Base-by-base conservation (phyloP, 257 asterid genomes). In the Avicennia marina region DNA sequence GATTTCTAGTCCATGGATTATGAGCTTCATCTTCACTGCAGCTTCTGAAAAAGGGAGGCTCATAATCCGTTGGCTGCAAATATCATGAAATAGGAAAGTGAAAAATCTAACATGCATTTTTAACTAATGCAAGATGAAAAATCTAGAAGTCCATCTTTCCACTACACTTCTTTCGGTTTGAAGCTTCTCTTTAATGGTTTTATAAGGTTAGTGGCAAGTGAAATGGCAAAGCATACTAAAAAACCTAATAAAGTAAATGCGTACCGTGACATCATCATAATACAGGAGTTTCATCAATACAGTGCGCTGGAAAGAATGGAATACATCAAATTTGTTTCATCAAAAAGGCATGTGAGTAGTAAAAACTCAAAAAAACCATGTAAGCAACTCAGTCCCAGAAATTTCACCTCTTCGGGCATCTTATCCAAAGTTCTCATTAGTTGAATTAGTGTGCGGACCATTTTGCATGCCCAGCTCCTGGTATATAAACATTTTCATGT, bases 401-500 rank as follows among this genome's bases (percentile, higher is more conserved):
- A 56, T 13, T 21, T 27, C 57, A 87, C 95, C 96, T 91, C 95
- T 58, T 85, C 90, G 40, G 96, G 96, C 94, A 91, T 83, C 87
- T 91, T 83, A 72, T 87, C 96, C 48, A 87, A 79, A 62, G 96
- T 91, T 75, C 98, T 85, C 98, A 91, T 87, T 53, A 87, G 78
- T 27, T 89, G 95, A 70, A 89, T 26, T 68, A 86, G 68, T 38
- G 95, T 86, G 27, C 94, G 87, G 27, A 89, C 89, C 95, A 89
- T 89, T 79, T 89, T 89, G 79, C 97, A 89, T 53, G 95, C 95
- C 21, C 95, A 89, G 56, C 94, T 89, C 90, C 97, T 89, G 84
- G n/a, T 65, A 75, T 64, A 33, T 31, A 61, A 32, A 65, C 42
- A 51, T 55, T 51, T 69, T 29, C 13, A n/a, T 16, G 22, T 31